These are phyloP conservation scores for Nicotiana otophora DNA, from an alignment of 257 asterid genomes.

Conservation along the genomic window DNA sequence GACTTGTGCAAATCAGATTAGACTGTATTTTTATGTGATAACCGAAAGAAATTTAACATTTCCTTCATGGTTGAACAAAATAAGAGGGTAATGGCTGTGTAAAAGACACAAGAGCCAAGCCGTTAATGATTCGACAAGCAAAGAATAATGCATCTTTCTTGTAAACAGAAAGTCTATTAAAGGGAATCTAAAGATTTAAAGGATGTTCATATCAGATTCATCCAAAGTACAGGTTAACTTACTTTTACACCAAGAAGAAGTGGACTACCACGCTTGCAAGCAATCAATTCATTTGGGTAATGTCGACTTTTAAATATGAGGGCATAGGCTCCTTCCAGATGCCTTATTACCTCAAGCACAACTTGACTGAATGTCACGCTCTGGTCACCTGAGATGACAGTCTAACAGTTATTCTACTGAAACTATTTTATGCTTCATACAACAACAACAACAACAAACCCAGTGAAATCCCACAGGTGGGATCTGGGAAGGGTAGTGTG, in stretches of 20 bases:
- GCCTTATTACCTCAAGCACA: constrained; percentile 96
- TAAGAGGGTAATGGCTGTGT: not conserved
- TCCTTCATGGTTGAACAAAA: not conserved
- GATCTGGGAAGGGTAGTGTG: too few relatives aligned
- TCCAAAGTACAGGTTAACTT: constrained; percentile 24
- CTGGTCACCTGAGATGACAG: constrained; percentile 53
- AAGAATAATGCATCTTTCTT: not conserved
- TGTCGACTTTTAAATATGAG: constrained; percentile 88
- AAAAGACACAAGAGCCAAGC: not conserved
- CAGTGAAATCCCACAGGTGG: too few relatives aligned
- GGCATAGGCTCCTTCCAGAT: constrained; percentile 99
- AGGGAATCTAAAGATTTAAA: not conserved
- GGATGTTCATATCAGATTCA: not conserved
- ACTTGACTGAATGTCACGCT: constrained; percentile 87
- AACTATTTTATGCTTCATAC: not conserved
- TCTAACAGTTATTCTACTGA: not conserved
- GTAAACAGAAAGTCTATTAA: not conserved
- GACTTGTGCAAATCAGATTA: not conserved
- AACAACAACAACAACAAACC: too few relatives aligned
- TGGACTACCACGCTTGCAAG: constrained; percentile 99
- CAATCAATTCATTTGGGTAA: constrained; percentile 93
- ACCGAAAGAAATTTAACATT: not conserved
- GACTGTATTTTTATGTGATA: not conserved
- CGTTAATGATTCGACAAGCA: not conserved
- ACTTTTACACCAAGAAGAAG: constrained; percentile 97